Conservation (phyloP, 306 rosid species). For the Vigna trinervia region DNA sequence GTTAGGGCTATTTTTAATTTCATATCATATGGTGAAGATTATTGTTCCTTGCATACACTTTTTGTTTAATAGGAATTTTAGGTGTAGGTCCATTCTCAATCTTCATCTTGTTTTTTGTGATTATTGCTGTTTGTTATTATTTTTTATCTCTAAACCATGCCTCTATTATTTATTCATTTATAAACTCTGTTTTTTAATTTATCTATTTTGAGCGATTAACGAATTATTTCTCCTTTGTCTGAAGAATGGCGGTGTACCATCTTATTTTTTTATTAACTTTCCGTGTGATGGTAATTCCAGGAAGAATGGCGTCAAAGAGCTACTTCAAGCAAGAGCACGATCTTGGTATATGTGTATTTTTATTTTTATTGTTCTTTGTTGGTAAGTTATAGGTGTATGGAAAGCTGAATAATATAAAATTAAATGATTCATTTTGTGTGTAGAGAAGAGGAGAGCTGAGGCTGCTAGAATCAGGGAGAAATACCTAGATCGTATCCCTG, state of each 20-base stretch:
- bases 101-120: constrained; percentile 16
- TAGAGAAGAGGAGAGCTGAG: constrained; percentile 93
- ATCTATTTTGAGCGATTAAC: constrained; percentile 9
- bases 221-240: neutral
- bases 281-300: constrained; percentile 57
- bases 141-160: neutral
- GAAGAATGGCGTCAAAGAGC: constrained; percentile 89
- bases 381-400: constrained; percentile 13
- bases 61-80: constrained; percentile 15
- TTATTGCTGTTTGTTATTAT: constrained; percentile 8
- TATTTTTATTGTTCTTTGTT: neutral
- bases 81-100: constrained; percentile 19
- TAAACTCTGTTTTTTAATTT: neutral
- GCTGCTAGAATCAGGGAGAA: constrained; percentile 93
- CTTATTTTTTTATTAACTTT: constrained; percentile 36
- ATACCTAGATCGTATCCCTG: constrained; percentile 93
- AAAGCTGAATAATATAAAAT: constrained; percentile 13
- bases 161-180: neutral
- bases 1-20: constrained; percentile 19
- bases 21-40: neutral
- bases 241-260: constrained; percentile 9
- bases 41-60: neutral
- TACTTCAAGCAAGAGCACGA: constrained; percentile 98
- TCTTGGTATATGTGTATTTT: constrained; percentile 60
- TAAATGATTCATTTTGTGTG: constrained; percentile 37